Evolutionary conservation across 2,329 filamentous ascomycete species (phyloP), one percentile per base, ranked within the genome.

Genomic region (Ceratocystis alfenasii): DNA sequence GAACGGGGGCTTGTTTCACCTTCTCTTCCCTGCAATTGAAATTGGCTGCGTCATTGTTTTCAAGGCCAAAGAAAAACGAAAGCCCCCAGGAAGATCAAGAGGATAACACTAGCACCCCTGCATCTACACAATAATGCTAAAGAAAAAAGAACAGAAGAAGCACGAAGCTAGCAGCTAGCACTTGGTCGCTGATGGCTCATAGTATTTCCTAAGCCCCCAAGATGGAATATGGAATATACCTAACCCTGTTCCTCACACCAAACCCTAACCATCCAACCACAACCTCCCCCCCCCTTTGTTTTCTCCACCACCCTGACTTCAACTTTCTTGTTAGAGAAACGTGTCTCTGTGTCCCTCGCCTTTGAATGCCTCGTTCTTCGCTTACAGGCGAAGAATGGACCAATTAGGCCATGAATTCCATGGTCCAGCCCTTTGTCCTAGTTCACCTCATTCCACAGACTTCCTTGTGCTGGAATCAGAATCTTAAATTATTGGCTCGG

Each of bases 1-100:
- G 48, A 53, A 53, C 48, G 48, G 48, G 48, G 48, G 10, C 48
- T 25, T 53, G 48, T 53, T 53, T 53, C 48, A 53, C 8, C 8
- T 25, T 53, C 12, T 53, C 20, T 53, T 28, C 48, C 48, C 48
- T 53, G 48, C 48, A 53, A 53, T 15, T 22, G 20, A 22, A 50
- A 25, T 53, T 15, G 48, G 12, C 48, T 25, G 20, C 48, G 48
- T 53, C 48, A 53, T 53, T 53, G 48, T 53, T 25, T 53, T 53
- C 20, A 53, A 22, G 48, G 36, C 10, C 17, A 53, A 53, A 10
- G 17, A 41, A 41, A 12, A 41, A 15, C 36, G 36, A 41, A 41
- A 12, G 10, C 36, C 36, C 36, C 45, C 45, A 20, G 45, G 17
- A 48, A 48, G 3, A 48, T 15, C 45, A 48, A 20, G 45, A 48